Evolutionary conservation across 2,329 filamentous ascomycete genomes (phyloP).

Genomic region (Graphilbum fragrans): DNA sequence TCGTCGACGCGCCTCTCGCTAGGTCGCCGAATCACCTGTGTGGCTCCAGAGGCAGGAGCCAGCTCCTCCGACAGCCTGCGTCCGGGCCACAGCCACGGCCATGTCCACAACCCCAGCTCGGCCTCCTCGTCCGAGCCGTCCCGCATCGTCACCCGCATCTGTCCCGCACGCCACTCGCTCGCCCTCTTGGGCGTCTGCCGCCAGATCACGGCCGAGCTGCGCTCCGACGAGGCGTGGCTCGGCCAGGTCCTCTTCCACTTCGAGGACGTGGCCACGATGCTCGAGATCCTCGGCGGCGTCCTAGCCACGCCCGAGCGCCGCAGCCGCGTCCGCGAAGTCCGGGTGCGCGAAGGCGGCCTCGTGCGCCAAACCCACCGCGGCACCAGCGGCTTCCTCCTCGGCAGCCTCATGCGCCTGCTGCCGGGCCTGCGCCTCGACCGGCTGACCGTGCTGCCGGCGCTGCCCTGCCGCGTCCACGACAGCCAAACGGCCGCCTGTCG

Average conservation of each 20-base stretch:
- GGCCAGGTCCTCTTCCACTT: conserved; percentile 12
- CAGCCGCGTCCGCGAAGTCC: conserved; percentile 8
- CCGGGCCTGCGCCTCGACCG: conserved; percentile 11
- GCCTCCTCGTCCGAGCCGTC: not conserved
- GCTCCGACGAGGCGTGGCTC: conserved; percentile 10
- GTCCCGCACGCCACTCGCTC: conserved; percentile 9
- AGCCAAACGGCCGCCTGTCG: not conserved
- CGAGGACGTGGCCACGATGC: conserved; percentile 11
- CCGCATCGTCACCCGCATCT: conserved; percentile 5
- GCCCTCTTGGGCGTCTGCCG: conserved; percentile 11
- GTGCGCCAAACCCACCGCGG: conserved; percentile 2
- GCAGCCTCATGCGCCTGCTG: conserved; percentile 11
- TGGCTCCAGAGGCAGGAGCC: not conserved
- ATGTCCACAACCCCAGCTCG: not conserved
- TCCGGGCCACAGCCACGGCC: too few species aligned
- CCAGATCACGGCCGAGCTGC: conserved; percentile 10
- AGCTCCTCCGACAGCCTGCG: too few species aligned
- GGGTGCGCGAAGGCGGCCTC: conserved; percentile 10
- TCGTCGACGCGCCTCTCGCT: conserved; percentile 10
- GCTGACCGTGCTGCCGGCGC: conserved; percentile 10
- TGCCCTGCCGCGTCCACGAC: conserved; percentile 8
- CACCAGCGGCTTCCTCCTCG: conserved; percentile 7
- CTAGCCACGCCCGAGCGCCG: conserved; percentile 6
- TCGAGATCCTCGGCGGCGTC: conserved; percentile 10
- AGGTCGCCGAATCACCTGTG: conserved; percentile 9